Base-by-base conservation (phyloP, 768 basidiomycete species). In the Myochromella boudieri region DNA sequence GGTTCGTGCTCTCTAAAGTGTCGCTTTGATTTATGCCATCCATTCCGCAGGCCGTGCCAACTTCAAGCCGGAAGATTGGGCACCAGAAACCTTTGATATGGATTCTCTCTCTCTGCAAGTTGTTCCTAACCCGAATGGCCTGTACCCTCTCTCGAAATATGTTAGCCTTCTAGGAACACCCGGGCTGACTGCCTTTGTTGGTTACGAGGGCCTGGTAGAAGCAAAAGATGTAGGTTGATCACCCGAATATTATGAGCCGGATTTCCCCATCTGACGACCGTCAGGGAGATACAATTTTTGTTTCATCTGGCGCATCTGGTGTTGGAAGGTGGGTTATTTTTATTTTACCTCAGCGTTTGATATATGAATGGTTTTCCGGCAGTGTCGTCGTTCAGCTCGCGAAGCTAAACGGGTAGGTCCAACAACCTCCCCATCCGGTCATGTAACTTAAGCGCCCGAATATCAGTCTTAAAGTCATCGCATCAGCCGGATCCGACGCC, bases 401-500 rank as follows among this genome's bases (percentile, higher is more conserved):
- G 4, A 73, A 74, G 39, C 52, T 49, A 0, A 61, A 67, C 12
- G 72, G 70, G 11, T 47, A 65, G 21, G 48, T 44, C 6, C 1
- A 7, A 3, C 15, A 7, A 4, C 14, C 8, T 7, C 24, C 5
- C 6, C 22, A 1, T 26, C 20, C 2, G n/a, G n/a, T 3, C 7
- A 15, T 44, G n/a, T 31, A 2, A 24, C 32, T 22, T 2, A 6
- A 4, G 14, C 15, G 7, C 4, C 21, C 18, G 15, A 17, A 26
- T 3, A 15, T 17, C 38, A 49, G 52, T 9, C 15, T 53, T 14
- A 81, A 78, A 52, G 83, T 85, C 22, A 80, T 87, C 46, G 80
- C 76, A 0, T 81, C 78, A 0, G 78, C 80, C 0, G 83, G 86
- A 2, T 72, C 75, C 0, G 80, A 83, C 26, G 75, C 78, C 28